Conservation (phyloP, 2,329 filamentous ascomycete genomes). For the Hymenoscyphus occultus region DNA sequence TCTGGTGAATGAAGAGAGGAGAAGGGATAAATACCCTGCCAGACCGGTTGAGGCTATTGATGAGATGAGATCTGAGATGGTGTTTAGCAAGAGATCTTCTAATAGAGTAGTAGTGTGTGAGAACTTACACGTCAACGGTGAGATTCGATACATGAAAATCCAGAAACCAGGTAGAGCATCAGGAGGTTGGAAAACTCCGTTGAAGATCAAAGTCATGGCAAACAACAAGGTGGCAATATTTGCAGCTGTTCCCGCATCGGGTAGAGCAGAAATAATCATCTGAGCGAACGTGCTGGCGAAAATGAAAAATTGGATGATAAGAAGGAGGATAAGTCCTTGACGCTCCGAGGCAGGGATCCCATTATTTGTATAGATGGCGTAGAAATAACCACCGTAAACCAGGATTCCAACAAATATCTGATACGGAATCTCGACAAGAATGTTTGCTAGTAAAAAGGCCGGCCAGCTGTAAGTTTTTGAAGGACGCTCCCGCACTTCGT, state of each 20-base stretch:
- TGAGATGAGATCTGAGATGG: slow-evolving; percentile 64
- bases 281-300: slow-evolving; percentile 83
- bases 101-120: slow-evolving; percentile 1
- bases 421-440: slow-evolving; percentile 83
- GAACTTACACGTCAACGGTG: slow-evolving; percentile 40
- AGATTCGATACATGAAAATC: slow-evolving; percentile 82
- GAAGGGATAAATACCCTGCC: slow-evolving; percentile 41
- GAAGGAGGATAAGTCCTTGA: slow-evolving; percentile 68
- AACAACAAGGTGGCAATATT: slow-evolving; percentile 77
- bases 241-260: slow-evolving; percentile 71
- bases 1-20: too few species aligned
- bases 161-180: slow-evolving; percentile 68
- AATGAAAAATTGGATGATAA: slow-evolving; percentile 71
- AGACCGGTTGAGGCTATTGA: slow-evolving; percentile 71
- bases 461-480: slow-evolving; percentile 39
- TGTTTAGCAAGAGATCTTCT: not conserved
- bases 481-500: slow-evolving; percentile 50
- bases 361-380: slow-evolving; percentile 66
- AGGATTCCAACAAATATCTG: slow-evolving; percentile 72
- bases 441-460: slow-evolving; percentile 41
- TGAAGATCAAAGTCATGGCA: slow-evolving; percentile 71
- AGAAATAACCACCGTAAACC: slow-evolving; percentile 82
- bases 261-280: slow-evolving; percentile 72
- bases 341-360: slow-evolving; percentile 38
- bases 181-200: slow-evolving; percentile 68